These are phyloP conservation scores for Boletales sp. DNA, from an alignment of 768 basidiomycete genomes.

Conservation along the genomic window DNA sequence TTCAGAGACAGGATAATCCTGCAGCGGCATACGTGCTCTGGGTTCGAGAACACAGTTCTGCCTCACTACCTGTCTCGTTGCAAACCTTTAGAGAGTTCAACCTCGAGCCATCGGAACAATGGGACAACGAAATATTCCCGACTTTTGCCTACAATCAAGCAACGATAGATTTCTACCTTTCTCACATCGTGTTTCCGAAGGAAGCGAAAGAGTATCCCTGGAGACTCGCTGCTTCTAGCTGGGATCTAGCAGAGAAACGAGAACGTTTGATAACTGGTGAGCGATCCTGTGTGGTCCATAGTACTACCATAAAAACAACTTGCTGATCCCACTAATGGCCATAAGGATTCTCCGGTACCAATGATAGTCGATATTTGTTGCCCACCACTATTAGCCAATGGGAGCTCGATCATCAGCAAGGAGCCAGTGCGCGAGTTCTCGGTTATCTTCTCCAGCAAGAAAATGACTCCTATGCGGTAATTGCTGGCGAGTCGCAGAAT, in stretches of 20 bases:
- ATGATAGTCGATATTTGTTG: conserved; percentile 38
- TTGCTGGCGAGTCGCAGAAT: conserved; percentile 10
- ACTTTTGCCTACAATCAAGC: not conserved
- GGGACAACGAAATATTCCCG: not conserved
- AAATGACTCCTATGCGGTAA: conserved; percentile 33
- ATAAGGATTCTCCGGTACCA: conserved; percentile 50
- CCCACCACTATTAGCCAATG: conserved; percentile 13
- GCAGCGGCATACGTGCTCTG: not conserved
- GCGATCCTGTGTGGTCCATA: no score
- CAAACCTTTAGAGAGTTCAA: not conserved
- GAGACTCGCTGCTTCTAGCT: not conserved
- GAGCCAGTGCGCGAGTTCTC: conserved; percentile 38
- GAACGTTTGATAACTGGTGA: not conserved
- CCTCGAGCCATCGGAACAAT: not conserved
- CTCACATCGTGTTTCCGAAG: conserved; percentile 5
- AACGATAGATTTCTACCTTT: conserved; percentile 10
- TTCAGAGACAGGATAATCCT: not conserved
- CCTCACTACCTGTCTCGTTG: not conserved
- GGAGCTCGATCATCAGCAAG: conserved; percentile 27
- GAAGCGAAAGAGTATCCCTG: not conserved
- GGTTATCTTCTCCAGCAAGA: conserved; percentile 27
- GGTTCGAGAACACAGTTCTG: not conserved
- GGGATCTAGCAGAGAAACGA: not conserved
- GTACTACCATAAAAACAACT: no score
- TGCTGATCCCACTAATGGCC: no score